Conservation (phyloP, 371 early-diverging fungal genomes). For the Mortierella sp. region DNA sequence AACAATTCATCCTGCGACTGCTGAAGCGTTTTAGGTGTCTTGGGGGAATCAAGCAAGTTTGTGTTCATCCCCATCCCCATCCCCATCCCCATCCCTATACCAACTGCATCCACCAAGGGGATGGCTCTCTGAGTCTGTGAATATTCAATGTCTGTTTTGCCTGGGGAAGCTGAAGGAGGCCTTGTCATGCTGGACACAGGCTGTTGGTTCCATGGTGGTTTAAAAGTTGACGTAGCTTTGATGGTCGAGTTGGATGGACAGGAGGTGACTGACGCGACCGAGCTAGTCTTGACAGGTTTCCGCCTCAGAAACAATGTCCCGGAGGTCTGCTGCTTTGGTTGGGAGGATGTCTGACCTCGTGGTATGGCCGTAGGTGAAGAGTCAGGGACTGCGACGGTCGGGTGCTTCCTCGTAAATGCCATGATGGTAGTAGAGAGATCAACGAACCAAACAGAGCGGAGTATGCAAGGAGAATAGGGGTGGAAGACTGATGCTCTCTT, state of each 20-base stretch:
- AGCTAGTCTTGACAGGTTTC: constrained; percentile 26
- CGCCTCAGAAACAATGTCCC: constrained; percentile 19
- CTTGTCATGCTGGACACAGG: constrained; percentile 18
- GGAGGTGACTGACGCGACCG: background rate
- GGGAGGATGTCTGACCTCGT: constrained; percentile 1
- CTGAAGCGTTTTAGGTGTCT: constrained; percentile 18
- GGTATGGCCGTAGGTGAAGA: constrained; percentile 1
- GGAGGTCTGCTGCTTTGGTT: constrained; percentile 2
- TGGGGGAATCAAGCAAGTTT: background rate
- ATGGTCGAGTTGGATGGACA: constrained; percentile 3
- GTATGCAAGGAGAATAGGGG: constrained; percentile 3
- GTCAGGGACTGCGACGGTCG: constrained; percentile 1
- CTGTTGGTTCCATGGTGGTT: too few species aligned
- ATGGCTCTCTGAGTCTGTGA: background rate
- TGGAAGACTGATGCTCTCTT: too few species aligned
- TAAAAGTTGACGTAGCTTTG: constrained; percentile 7
- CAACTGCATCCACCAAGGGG: constrained; percentile 16
- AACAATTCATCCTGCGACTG: constrained; percentile 46
- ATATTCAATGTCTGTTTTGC: constrained; percentile 7
- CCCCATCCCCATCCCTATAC: constrained; percentile 5
- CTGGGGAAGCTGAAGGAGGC: constrained; percentile 4
- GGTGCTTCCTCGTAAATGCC: constrained; percentile 19
- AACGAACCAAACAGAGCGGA: too few species aligned
- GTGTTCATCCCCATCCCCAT: constrained; percentile 11
- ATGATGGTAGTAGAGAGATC: background rate